Evolutionary conservation across 225 moss, liverwort and hornwort species (phyloP), one percentile per base, ranked within the genome.

Genomic region (Thuidium tamariscinum): DNA sequence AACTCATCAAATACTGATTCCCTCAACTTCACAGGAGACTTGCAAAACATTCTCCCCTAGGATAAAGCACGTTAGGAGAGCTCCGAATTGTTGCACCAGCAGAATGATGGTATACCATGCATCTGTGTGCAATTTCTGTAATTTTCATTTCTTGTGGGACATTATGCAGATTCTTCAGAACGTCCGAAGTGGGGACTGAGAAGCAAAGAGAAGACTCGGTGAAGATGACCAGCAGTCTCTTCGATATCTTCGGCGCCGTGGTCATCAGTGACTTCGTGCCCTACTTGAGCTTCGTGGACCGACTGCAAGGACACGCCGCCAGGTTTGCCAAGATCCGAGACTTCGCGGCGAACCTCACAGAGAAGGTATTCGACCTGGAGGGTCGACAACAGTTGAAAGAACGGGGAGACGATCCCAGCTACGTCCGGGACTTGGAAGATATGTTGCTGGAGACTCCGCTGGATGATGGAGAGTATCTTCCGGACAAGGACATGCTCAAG

Each of bases 251-350:
- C 3, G 87, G 87, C 22, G 80, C 84, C 25, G 60, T 29, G 29
- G 61, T 81, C 52, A 67, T 87, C 56, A 87, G 84, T n/a, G 89
- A 90, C 81, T 90, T 61, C 14, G 87, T 90, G 75, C 87, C 89
- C 61, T 87, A 77, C 39, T 63, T 87, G 77, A 77, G 87, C 34
- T 90, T 90, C 56, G 21, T 85, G 29, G 11, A 81, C 69, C 54
- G 67, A 77, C 62, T 77, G 39, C 90, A 82, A 82, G 90, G 84
- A 12, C 56, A 77, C 36, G 22, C 3, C 34, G 44, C 82, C 25
- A 85, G 81, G 87, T 84, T 68, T 49, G 79, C 79, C 8, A 79
- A 59, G 65, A 19, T 89, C 54, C 4, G 61, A 29, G 82, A 86
- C 44, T 82, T 89, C 30, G n/a, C 62, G 3, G 18, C 52, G 15